phyloP scores from a whole-genome alignment of 2,329 filamentous ascomycete genomes.

The Xylaria digitata region DNA sequence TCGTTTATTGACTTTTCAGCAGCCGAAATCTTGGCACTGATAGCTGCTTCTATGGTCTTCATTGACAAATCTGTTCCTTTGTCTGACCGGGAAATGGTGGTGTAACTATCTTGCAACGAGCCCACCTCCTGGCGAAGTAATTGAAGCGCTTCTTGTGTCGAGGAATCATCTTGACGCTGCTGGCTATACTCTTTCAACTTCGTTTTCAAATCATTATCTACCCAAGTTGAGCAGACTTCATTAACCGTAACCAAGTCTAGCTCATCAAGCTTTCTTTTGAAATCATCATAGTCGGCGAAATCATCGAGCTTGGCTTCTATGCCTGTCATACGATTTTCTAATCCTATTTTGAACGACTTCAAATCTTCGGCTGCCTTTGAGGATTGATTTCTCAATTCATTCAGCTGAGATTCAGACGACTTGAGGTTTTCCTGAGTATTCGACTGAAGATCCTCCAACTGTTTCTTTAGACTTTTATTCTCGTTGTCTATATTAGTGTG shows the following conservation, averaged over 20 bases:
- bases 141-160: neutral
- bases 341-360: neutral
- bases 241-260: constrained; percentile 25
- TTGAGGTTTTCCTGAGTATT: constrained; percentile 7
- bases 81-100: neutral
- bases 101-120: neutral
- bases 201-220: constrained; percentile 24
- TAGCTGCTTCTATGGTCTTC: constrained; percentile 13
- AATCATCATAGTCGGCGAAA: constrained; percentile 25
- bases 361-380: neutral
- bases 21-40: constrained; percentile 18
- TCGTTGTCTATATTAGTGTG: constrained; percentile 18
- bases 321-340: constrained; percentile 20
- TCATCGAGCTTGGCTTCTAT: constrained; percentile 22
- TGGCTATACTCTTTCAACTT: constrained; percentile 28
- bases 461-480: constrained; percentile 25
- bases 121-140: constrained; percentile 13
- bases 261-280: constrained; percentile 34
- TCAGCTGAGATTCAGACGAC: neutral
- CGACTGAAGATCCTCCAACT: constrained; percentile 20
- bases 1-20: constrained; percentile 17
- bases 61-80: neutral
- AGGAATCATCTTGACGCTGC: constrained; percentile 16
- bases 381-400: constrained; percentile 4
- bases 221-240: constrained; percentile 35